Evolutionary conservation across 2,329 filamentous ascomycete genomes (phyloP).

Genomic region (Neospermospora avenae): DNA sequence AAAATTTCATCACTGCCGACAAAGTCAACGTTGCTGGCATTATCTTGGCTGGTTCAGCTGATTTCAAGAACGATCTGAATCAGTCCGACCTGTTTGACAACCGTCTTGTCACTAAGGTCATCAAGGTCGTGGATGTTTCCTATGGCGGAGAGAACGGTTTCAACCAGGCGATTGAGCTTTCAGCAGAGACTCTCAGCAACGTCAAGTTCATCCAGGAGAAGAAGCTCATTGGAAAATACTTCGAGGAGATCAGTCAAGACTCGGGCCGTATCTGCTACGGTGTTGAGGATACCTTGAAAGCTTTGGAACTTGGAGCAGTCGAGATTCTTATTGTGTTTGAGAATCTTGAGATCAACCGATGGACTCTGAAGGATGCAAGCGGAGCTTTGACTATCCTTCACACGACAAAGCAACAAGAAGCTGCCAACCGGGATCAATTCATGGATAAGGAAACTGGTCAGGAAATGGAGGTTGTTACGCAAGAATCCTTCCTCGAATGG

Average conservation of each 20-base stretch:
- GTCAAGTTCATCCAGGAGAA: slow-evolving; percentile 99
- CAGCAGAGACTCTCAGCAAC: slow-evolving; percentile 92
- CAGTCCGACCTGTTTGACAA: slow-evolving; percentile 96
- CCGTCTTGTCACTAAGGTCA: slow-evolving; percentile 89
- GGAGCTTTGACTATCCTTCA: slow-evolving; percentile 75
- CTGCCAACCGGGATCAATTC: slow-evolving; percentile 73
- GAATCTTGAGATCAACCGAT: slow-evolving; percentile 93
- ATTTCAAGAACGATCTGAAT: slow-evolving; percentile 99
- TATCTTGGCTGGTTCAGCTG: slow-evolving; percentile 92
- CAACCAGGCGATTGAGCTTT: slow-evolving; percentile 97
- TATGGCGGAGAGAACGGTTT: slow-evolving; percentile 99
- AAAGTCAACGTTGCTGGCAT: slow-evolving; percentile 97
- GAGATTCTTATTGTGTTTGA: slow-evolving; percentile 96
- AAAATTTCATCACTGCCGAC: slow-evolving; percentile 98
- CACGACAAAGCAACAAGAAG: slow-evolving; percentile 83
- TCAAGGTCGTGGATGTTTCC: slow-evolving; percentile 98
- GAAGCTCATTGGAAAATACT: slow-evolving; percentile 98
- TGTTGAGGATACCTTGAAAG: slow-evolving; percentile 96
- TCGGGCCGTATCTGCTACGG: slow-evolving; percentile 97
- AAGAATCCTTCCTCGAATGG: slow-evolving; percentile 97
- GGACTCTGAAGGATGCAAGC: slow-evolving; percentile 76
- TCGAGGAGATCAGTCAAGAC: slow-evolving; percentile 98
- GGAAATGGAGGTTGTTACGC: slow-evolving; percentile 91
- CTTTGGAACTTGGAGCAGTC: slow-evolving; percentile 89
- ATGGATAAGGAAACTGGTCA: slow-evolving; percentile 94